Conservation (phyloP, 129 eudicot species). For the Chrysanthemum lavandulifolium region DNA sequence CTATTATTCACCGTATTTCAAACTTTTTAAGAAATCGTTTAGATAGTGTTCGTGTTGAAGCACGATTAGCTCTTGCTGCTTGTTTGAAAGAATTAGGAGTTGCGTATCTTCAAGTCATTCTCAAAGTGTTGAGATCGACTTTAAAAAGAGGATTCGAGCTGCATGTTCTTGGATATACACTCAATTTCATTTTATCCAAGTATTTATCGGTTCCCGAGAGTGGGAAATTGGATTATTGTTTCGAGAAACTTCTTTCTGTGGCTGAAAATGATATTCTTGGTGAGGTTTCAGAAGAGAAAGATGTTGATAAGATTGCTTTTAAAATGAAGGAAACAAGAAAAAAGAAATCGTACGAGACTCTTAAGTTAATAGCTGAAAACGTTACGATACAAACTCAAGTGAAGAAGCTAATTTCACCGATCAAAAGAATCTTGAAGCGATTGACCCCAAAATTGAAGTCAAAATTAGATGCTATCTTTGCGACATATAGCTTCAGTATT, state of each 20-base stretch:
- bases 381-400: slow-evolving; percentile 70
- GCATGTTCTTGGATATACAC: slow-evolving; percentile 88
- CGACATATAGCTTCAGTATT: slow-evolving; percentile 75
- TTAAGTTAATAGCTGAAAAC: slow-evolving; percentile 66
- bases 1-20: slow-evolving; percentile 69
- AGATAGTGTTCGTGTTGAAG: slow-evolving; percentile 90
- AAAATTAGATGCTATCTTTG: slow-evolving; percentile 68
- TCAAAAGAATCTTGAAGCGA: slow-evolving; percentile 54
- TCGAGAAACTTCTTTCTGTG: slow-evolving; percentile 67
- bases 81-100: slow-evolving; percentile 89
- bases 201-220: slow-evolving; percentile 35
- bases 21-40: slow-evolving; percentile 70
- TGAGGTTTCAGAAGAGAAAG: slow-evolving; percentile 86
- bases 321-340: slow-evolving; percentile 96
- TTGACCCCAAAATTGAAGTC: slow-evolving; percentile 64
- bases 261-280: slow-evolving; percentile 78
- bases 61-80: slow-evolving; percentile 78
- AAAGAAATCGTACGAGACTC: slow-evolving; percentile 75
- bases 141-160: slow-evolving; percentile 87
- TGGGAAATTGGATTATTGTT: slow-evolving; percentile 72
- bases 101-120: slow-evolving; percentile 64
- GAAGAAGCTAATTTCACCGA: slow-evolving; percentile 67
- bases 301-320: slow-evolving; percentile 90
- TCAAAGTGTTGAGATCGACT: slow-evolving; percentile 60
- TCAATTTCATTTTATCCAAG: slow-evolving; percentile 66